Percentiles rank a stretch among this genome's conserved stretches.
Conservation (phyloP, 495 filamentous ascomycete species). For the Xylaria palmicola region DNA sequence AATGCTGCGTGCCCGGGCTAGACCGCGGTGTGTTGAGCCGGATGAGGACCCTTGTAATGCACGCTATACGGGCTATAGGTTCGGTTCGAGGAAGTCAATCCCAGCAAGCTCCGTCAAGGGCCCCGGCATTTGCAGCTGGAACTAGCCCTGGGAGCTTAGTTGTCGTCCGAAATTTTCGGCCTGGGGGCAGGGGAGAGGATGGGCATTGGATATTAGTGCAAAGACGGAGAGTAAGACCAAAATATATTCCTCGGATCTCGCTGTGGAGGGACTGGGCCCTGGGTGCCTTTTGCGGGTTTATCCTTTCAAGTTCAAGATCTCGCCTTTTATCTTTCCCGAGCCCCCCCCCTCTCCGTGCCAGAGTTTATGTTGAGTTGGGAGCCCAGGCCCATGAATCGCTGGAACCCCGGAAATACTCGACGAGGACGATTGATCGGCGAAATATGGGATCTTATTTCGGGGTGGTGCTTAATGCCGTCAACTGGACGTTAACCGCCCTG, state of each 20-base stretch:
- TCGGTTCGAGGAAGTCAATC: slow-evolving; percentile 1
- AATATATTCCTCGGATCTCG: slow-evolving; percentile 6
- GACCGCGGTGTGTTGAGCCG: neutral
- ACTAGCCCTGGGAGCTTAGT: neutral
- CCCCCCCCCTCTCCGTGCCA: too few species aligned
- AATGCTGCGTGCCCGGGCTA: neutral
- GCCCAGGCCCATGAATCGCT: neutral
- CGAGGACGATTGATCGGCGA: slow-evolving; percentile 3
- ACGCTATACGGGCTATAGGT: slow-evolving; percentile 2
- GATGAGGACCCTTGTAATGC: neutral
- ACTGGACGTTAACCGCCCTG: slow-evolving; percentile 33
- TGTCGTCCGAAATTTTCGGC: neutral
- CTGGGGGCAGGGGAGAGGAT: neutral
- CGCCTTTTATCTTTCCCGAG: too few species aligned
- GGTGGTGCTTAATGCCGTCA: slow-evolving; percentile 37
- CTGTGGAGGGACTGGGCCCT: slow-evolving; percentile 3
- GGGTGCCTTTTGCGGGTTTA: slow-evolving; percentile 3
- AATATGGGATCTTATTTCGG: slow-evolving; percentile 10
- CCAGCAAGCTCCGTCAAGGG: neutral
- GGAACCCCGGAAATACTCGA: neutral
- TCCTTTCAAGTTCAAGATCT: slow-evolving; percentile 2
- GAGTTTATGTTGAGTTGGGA: neutral
- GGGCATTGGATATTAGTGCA: neutral
- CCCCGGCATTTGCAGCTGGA: neutral
- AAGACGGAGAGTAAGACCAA: neutral